These are phyloP conservation scores for Warburgia ugandensis DNA, from an alignment of 164 flowering plant genomes.

Conservation along the genomic window DNA sequence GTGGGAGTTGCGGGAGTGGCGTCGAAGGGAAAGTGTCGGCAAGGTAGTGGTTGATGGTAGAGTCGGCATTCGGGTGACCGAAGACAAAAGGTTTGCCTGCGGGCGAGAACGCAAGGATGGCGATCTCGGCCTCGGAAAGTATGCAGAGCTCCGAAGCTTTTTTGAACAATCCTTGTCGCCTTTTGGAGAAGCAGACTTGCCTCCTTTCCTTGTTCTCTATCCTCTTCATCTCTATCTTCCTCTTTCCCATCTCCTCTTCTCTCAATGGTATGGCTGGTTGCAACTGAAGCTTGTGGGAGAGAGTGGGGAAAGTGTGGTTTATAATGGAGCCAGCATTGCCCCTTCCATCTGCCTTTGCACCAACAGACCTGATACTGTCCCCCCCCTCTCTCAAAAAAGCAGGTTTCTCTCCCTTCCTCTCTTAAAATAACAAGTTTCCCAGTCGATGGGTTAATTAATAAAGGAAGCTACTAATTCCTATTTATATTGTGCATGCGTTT, in stretches of 20 bases:
- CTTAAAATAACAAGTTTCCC: too few species aligned
- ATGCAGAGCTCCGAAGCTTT: neutral
- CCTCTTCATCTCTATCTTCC: neutral
- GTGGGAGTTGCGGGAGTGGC: neutral
- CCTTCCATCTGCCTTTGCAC: too few species aligned
- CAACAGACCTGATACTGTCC: too few species aligned
- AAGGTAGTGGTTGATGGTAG: neutral
- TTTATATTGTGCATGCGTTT: too few species aligned
- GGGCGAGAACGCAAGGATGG: neutral
- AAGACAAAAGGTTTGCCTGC: neutral
- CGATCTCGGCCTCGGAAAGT: neutral
- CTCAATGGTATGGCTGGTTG: too few species aligned
- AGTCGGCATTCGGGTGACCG: neutral
- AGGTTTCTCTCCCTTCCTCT: too few species aligned
- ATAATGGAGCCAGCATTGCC: too few species aligned
- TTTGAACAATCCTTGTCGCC: conserved; percentile 4
- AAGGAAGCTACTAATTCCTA: too few species aligned
- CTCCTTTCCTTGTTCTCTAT: neutral
- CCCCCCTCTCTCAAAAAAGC: too few species aligned
- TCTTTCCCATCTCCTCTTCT: neutral
- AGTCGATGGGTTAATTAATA: too few species aligned
- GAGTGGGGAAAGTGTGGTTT: too few species aligned
- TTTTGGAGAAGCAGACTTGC: neutral
- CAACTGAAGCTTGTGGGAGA: too few species aligned
- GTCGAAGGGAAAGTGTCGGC: neutral